Evolutionary conservation across 2,329 filamentous ascomycete genomes (phyloP).

Genomic region (Pseudonectria buxi): DNA sequence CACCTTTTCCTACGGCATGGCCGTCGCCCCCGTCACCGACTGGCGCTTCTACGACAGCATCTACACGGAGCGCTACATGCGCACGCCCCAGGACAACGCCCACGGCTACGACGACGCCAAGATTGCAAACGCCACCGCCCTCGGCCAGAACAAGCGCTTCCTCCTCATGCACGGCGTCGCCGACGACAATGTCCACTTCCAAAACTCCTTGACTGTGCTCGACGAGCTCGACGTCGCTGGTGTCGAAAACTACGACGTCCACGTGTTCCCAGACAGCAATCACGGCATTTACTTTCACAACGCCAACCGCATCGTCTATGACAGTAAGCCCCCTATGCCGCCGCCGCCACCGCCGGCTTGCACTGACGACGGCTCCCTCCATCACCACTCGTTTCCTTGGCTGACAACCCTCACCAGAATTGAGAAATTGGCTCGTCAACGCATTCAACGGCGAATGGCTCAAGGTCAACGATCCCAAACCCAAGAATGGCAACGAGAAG

Average conservation of each 20-base stretch:
- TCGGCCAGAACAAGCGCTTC: conserved; percentile 76
- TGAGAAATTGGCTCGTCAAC: conserved; percentile 88
- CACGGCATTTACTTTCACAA: conserved; percentile 94
- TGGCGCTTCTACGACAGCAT: conserved; percentile 94
- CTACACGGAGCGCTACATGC: conserved; percentile 97
- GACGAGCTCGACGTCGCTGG: conserved; percentile 77
- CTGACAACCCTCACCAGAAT: conserved; percentile 41
- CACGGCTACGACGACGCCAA: conserved; percentile 69
- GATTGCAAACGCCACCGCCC: conserved; percentile 66
- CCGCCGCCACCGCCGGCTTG: too few relatives aligned
- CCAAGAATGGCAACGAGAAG: conserved; percentile 25
- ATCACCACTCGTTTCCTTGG: too few relatives aligned
- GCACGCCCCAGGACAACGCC: conserved; percentile 76
- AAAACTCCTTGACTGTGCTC: conserved; percentile 82
- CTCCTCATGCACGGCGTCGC: conserved; percentile 93
- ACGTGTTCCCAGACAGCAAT: conserved; percentile 94
- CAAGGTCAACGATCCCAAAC: conserved; percentile 45
- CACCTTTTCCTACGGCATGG: conserved; percentile 96
- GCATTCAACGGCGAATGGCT: conserved; percentile 97
- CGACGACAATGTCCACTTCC: conserved; percentile 96
- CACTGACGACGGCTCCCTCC: too few relatives aligned
- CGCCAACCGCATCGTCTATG: conserved; percentile 83
- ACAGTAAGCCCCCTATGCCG: conserved; percentile 60
- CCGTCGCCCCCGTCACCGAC: conserved; percentile 96
- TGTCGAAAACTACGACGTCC: conserved; percentile 91